Evolutionary conservation across 2,329 filamentous ascomycete species (phyloP).

Genomic region (Graphilbum fragrans): DNA sequence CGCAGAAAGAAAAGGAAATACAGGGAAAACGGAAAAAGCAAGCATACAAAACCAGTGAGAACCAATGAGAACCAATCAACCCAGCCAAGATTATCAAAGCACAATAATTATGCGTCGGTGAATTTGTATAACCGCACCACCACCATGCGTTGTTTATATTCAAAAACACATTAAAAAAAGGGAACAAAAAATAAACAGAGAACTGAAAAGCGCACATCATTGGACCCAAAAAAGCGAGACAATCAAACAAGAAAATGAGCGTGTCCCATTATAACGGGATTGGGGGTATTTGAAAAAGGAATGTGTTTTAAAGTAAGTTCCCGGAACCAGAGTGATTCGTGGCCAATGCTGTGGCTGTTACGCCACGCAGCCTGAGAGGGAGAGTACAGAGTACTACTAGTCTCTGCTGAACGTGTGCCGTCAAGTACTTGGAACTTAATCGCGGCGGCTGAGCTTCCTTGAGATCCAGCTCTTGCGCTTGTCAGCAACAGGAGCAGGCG

Average conservation of each 20-base stretch:
- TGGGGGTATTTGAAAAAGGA: no score
- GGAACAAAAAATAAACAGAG: constrained; percentile 1
- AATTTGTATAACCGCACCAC: not conserved
- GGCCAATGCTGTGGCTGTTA: no score
- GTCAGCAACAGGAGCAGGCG: constrained; percentile 27
- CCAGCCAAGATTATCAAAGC: no score
- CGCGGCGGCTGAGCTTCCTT: constrained; percentile 60
- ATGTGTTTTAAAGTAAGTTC: no score
- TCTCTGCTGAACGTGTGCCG: no score
- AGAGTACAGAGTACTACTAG: no score
- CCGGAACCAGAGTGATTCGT: no score
- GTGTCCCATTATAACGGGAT: no score
- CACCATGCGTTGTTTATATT: not conserved
- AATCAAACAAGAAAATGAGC: no score
- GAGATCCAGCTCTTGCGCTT: constrained; percentile 90
- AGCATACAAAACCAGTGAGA: not conserved
- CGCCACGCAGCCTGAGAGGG: no score
- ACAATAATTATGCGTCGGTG: no score
- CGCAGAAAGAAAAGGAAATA: not conserved
- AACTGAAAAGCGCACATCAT: not conserved
- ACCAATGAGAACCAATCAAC: not conserved
- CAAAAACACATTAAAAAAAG: not conserved
- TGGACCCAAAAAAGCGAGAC: not conserved
- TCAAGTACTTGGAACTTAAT: constrained; percentile 1
- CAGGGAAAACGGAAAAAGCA: not conserved